phyloP scores from a whole-genome alignment of 345 rosid genomes.

The Eucalyptus cloeziana region DNA sequence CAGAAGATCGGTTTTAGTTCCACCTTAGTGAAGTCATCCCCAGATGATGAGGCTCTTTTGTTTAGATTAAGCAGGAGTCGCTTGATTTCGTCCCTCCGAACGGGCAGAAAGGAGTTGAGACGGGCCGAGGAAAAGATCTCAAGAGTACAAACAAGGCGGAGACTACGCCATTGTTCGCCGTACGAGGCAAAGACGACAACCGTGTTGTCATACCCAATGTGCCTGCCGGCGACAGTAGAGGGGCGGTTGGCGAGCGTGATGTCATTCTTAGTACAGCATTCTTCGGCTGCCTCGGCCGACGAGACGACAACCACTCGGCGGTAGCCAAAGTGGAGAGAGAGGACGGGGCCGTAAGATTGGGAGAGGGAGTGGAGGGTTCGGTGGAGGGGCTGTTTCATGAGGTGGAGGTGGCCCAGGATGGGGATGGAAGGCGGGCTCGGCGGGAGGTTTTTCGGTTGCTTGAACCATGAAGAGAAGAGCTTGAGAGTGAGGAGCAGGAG shows the following conservation, averaged over 20 bases:
- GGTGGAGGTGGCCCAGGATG: slow-evolving; percentile 6
- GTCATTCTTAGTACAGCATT: slow-evolving; percentile 12
- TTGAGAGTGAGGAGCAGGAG: not conserved
- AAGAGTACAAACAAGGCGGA: slow-evolving; percentile 20
- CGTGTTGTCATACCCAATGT: slow-evolving; percentile 14
- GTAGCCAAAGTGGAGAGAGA: slow-evolving; percentile 11
- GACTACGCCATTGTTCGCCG: slow-evolving; percentile 41
- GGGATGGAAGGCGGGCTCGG: slow-evolving; percentile 3
- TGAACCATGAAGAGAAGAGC: not conserved
- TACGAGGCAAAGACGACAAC: slow-evolving; percentile 9
- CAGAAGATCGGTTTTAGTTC: not conserved
- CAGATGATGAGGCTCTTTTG: not conserved
- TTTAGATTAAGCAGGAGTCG: not conserved
- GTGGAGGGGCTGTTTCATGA: not conserved
- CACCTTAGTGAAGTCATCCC: not conserved
- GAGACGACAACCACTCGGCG: slow-evolving; percentile 2
- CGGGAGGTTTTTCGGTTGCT: not conserved
- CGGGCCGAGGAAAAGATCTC: slow-evolving; percentile 26
- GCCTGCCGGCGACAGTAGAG: not conserved
- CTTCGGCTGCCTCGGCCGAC: not conserved
- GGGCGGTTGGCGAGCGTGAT: slow-evolving; percentile 13
- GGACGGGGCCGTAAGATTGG: not conserved
- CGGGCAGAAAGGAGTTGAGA: not conserved
- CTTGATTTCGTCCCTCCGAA: slow-evolving; percentile 18
- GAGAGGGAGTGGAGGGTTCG: not conserved